phyloP scores from a whole-genome alignment of 345 rosid species.

The Boechera stricta region DNA sequence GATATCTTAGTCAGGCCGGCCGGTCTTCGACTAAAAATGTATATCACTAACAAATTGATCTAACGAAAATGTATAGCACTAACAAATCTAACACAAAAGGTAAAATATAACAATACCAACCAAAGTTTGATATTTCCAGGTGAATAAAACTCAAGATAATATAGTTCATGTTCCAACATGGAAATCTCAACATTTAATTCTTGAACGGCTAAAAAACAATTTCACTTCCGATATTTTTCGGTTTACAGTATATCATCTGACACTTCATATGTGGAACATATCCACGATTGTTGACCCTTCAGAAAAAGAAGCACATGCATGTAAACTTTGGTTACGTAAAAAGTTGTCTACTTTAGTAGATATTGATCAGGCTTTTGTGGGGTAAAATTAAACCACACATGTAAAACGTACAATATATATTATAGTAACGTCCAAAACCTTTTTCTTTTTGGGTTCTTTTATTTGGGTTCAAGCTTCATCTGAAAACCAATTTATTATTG shows the following conservation, averaged over 20 bases:
- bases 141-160: background rate
- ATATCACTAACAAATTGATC: constrained; percentile 18
- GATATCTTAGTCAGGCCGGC: background rate
- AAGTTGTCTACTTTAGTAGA: constrained; percentile 12
- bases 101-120: background rate
- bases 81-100: constrained; percentile 15
- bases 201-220: background rate
- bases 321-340: background rate
- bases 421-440: background rate
- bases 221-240: background rate
- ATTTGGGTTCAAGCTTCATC: constrained; percentile 16
- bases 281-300: background rate
- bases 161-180: background rate
- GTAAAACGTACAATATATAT: constrained; percentile 17
- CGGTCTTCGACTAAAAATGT: background rate
- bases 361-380: constrained; percentile 8
- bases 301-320: constrained; percentile 18
- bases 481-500: background rate
- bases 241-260: background rate
- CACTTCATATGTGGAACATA: constrained; percentile 18
- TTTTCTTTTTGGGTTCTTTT: background rate
- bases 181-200: background rate
- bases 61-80: constrained; percentile 1
- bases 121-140: background rate
- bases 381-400: constrained; percentile 31